A percentile compares a stretch with the other conserved stretches of the same genome.
These are phyloP conservation scores for Podosphaera fusca DNA, from an alignment of 2,329 filamentous ascomycete species.

Conservation along the genomic window DNA sequence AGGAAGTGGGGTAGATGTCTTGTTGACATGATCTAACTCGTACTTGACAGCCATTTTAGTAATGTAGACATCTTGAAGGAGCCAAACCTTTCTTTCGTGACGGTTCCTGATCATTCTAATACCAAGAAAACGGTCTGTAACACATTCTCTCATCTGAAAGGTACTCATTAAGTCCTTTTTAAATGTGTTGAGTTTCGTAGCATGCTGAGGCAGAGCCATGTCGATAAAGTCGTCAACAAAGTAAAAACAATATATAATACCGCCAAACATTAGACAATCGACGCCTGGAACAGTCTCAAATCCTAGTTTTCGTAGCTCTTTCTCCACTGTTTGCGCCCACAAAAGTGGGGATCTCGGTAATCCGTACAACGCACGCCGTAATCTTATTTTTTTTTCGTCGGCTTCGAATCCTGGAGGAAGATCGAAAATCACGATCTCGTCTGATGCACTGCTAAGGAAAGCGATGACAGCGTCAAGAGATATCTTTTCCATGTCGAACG, in stretches of 20 bases:
- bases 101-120: not conserved
- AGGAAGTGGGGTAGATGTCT: not conserved
- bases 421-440: not conserved
- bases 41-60: not conserved
- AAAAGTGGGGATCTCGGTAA: too few relatives aligned
- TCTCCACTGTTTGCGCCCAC: too few relatives aligned
- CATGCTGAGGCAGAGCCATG: not conserved
- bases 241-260: too few relatives aligned
- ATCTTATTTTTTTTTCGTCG: too few relatives aligned
- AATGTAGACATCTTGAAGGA: not conserved
- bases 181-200: not conserved
- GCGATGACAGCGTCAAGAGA: not conserved
- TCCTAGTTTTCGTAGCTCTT: too few relatives aligned
- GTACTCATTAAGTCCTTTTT: not conserved
- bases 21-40: not conserved
- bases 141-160: not conserved
- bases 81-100: not conserved
- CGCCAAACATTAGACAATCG: too few relatives aligned
- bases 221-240: too few relatives aligned
- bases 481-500: not conserved
- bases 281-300: too few relatives aligned
- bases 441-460: not conserved
- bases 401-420: not conserved
- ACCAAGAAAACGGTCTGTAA: not conserved
- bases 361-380: too few relatives aligned